Percentiles rank a stretch among this genome's conserved stretches.
phyloP scores from a whole-genome alignment of 202 grass and related monocot species.

The Saccharum hybrid region DNA sequence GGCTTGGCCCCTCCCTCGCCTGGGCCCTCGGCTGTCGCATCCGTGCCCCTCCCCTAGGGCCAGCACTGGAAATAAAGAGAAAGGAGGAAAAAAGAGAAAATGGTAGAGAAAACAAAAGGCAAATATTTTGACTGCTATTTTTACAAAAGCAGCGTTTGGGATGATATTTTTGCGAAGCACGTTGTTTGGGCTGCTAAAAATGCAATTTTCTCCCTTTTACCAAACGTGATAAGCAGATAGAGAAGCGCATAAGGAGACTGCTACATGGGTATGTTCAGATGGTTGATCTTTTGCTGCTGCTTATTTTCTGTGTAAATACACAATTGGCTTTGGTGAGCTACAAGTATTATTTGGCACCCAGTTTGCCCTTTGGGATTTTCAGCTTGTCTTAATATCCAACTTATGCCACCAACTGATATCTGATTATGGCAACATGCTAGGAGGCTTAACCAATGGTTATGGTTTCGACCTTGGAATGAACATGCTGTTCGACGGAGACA shows the following conservation, averaged over 20 bases:
- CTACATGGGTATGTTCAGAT: constrained; percentile 51
- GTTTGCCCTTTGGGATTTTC: background rate
- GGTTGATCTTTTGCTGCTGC: constrained; percentile 1
- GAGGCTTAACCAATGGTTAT: constrained; percentile 24
- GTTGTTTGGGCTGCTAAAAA: too few species aligned
- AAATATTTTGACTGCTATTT: too few species aligned
- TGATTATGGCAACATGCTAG: constrained; percentile 32
- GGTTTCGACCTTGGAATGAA: constrained; percentile 38
- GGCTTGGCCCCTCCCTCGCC: too few species aligned
- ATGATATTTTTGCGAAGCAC: too few species aligned
- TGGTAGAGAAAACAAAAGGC: too few species aligned
- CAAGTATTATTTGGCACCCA: background rate
- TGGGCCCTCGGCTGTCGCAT: too few species aligned
- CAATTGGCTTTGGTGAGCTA: background rate
- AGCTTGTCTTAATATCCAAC: background rate
- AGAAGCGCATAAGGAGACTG: constrained; percentile 65
- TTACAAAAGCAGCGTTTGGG: too few species aligned
- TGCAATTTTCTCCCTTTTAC: background rate
- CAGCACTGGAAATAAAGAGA: too few species aligned
- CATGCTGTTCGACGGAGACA: constrained; percentile 46
- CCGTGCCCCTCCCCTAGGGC: too few species aligned
- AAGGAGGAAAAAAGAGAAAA: too few species aligned
- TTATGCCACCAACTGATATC: background rate
- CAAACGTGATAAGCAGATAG: constrained; percentile 56
- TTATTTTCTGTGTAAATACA: too few species aligned